A percentile compares a stretch with the other conserved stretches of the same genome.
phyloP scores from a whole-genome alignment of 352 stramenopile genomes.

The Globisporangium takayamanum region DNA sequence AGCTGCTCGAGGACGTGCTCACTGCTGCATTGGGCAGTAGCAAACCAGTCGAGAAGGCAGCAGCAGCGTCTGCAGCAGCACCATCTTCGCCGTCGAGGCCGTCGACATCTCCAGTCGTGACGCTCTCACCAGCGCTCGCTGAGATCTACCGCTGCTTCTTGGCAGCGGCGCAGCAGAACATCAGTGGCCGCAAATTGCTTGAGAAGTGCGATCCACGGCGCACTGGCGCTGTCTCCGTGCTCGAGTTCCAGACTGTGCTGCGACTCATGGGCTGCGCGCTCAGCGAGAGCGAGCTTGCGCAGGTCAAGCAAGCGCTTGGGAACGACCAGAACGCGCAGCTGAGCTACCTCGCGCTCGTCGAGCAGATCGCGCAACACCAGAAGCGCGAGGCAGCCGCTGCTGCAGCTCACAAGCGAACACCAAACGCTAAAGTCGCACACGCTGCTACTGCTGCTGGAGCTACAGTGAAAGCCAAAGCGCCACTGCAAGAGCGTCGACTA shows the following conservation, averaged over 20 bases:
- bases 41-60: slow-evolving; percentile 15
- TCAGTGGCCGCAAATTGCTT: slow-evolving; percentile 62
- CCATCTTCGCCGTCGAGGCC: background rate
- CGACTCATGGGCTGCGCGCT: slow-evolving; percentile 67
- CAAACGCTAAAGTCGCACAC: background rate
- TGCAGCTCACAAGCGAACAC: background rate
- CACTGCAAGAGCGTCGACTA: background rate
- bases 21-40: slow-evolving; percentile 12
- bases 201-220: slow-evolving; percentile 61
- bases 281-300: slow-evolving; percentile 35
- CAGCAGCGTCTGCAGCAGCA: background rate
- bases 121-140: slow-evolving; percentile 22
- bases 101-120: background rate
- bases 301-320: slow-evolving; percentile 45
- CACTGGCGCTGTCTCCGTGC: slow-evolving; percentile 44
- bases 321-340: slow-evolving; percentile 33
- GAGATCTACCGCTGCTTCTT: slow-evolving; percentile 67
- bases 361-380: slow-evolving; percentile 36
- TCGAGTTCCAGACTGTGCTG: slow-evolving; percentile 75
- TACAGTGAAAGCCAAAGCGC: background rate
- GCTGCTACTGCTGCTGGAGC: background rate
- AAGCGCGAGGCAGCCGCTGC: slow-evolving; percentile 10
- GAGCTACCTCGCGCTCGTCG: slow-evolving; percentile 42
- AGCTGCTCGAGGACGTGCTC: slow-evolving; percentile 26
- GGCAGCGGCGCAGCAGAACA: slow-evolving; percentile 58